A percentile compares a stretch with the other conserved stretches of the same genome.
phyloP scores from a whole-genome alignment of 371 early-diverging fungal genomes.

The Batkoa obscura region DNA sequence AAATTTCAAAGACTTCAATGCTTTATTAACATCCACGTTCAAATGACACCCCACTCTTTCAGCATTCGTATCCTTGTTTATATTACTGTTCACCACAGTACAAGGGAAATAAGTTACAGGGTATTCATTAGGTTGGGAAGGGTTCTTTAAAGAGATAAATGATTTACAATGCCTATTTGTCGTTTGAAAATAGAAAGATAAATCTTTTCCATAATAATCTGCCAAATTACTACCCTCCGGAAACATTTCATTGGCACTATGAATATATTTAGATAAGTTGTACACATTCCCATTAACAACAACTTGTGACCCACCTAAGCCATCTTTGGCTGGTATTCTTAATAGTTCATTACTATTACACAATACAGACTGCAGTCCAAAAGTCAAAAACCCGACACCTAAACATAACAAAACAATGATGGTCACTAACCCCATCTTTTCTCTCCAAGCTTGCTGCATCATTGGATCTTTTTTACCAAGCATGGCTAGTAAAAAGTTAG shows the following conservation, averaged over 20 bases:
- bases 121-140: slow-evolving; percentile 21
- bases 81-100: slow-evolving; percentile 22
- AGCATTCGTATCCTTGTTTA: slow-evolving; percentile 22
- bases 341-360: slow-evolving; percentile 14
- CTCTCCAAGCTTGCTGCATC: slow-evolving; percentile 65
- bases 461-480: slow-evolving; percentile 16
- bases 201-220: slow-evolving; percentile 48
- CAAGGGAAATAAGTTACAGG: slow-evolving; percentile 56
- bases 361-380: slow-evolving; percentile 38
- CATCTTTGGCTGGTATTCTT: slow-evolving; percentile 5
- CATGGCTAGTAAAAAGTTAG: not conserved
- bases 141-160: slow-evolving; percentile 18
- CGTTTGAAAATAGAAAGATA: slow-evolving; percentile 59
- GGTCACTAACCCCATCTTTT: slow-evolving; percentile 57
- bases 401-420: slow-evolving; percentile 48
- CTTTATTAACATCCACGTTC: slow-evolving; percentile 17
- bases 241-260: slow-evolving; percentile 15
- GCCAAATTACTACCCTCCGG: slow-evolving; percentile 16
- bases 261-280: slow-evolving; percentile 10
- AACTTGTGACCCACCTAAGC: not conserved
- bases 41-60: slow-evolving; percentile 46
- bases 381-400: slow-evolving; percentile 57
- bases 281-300: slow-evolving; percentile 3
- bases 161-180: slow-evolving; percentile 35
- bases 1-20: slow-evolving; percentile 14